Conservation (phyloP, 257 asterid genomes). For the Cinchona pubescens region DNA sequence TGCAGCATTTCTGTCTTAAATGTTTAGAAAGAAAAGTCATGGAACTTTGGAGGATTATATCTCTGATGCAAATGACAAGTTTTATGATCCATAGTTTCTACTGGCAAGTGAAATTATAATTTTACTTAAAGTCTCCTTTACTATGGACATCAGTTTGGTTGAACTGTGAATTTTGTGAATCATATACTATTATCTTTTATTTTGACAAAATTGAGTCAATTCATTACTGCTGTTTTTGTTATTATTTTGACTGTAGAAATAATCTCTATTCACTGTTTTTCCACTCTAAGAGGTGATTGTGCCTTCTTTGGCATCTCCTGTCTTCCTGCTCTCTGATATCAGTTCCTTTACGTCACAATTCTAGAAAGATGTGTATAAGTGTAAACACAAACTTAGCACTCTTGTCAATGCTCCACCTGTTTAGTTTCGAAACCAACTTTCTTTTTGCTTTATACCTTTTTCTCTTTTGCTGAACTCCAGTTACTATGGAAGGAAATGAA, state of each 20-base stretch:
- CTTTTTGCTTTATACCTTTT: neutral
- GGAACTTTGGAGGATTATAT: neutral
- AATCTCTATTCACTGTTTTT: neutral
- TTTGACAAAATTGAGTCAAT: neutral
- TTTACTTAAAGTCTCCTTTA: neutral
- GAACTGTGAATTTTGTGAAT: neutral
- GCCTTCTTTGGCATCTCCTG: neutral
- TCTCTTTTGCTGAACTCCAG: neutral
- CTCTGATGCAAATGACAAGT: neutral
- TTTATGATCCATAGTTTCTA: too few relatives aligned
- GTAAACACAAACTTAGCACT: neutral
- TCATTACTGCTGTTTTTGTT: neutral
- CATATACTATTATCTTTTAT: neutral
- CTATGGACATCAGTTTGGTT: neutral
- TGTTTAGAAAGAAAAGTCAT: neutral
- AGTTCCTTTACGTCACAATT: neutral
- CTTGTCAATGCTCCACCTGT: neutral
- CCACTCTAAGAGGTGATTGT: neutral
- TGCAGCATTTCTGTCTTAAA: neutral
- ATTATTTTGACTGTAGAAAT: neutral
- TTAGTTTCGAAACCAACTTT: neutral
- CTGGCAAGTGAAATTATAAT: neutral
- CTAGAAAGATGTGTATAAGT: neutral
- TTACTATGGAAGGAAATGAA: neutral
- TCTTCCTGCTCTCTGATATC: neutral